These are phyloP conservation scores for Epichloe bromicola DNA, from an alignment of 2,329 filamentous ascomycete genomes.

Conservation along the genomic window DNA sequence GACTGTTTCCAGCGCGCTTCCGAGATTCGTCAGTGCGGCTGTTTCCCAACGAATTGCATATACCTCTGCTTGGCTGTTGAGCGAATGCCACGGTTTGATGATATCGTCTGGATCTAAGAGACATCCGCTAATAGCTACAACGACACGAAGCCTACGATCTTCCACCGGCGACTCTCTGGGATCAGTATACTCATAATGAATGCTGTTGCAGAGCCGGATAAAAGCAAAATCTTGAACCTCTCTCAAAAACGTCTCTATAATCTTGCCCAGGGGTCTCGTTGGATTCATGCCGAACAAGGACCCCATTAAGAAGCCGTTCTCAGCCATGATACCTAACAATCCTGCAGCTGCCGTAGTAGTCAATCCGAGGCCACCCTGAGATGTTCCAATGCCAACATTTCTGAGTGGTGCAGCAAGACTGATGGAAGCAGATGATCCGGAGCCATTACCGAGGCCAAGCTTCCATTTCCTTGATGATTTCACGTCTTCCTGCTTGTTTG, in stretches of 20 bases:
- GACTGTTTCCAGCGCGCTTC: conserved; percentile 62
- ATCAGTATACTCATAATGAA: conserved; percentile 28
- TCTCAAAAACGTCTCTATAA: conserved; percentile 76
- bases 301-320: conserved; percentile 68
- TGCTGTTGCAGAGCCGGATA: conserved; percentile 51
- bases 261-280: conserved; percentile 66
- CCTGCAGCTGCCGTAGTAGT: conserved; percentile 61
- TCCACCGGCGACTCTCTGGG: conserved; percentile 38
- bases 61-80: conserved; percentile 61
- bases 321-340: conserved; percentile 66
- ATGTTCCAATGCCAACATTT: conserved; percentile 63
- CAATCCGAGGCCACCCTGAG: conserved; percentile 66
- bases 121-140: conserved; percentile 75
- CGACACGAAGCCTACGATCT: conserved; percentile 62
- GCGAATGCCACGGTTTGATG: conserved; percentile 57
- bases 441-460: conserved; percentile 36
- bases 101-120: conserved; percentile 59
- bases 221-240: conserved; percentile 87
- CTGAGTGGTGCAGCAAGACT: conserved; percentile 67
- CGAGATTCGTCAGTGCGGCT: conserved; percentile 63
- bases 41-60: conserved; percentile 80
- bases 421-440: conserved; percentile 35
- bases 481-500: conserved; percentile 41
- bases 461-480: conserved; percentile 59
- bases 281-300: conserved; percentile 88